Evolutionary conservation across 495 filamentous ascomycete species (phyloP).

Genomic region (Neurospora pannonica): DNA sequence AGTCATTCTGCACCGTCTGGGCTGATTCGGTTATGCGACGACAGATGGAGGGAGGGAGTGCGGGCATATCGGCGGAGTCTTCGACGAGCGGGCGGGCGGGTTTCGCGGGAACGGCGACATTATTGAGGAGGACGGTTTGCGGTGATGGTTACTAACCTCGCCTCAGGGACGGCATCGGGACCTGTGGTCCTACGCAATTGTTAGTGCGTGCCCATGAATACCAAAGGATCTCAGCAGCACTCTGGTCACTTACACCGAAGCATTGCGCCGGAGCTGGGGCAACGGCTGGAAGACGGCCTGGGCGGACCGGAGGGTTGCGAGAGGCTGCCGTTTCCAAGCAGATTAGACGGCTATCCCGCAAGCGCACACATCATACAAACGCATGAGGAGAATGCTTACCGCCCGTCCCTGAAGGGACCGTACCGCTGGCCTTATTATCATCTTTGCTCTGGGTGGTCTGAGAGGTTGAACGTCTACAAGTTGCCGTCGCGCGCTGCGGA

Average conservation of each 20-base stretch:
- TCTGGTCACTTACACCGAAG: slow-evolving; percentile 16
- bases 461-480: background rate
- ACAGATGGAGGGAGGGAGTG: background rate
- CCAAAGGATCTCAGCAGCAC: background rate
- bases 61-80: background rate
- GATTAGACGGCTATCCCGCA: slow-evolving; percentile 2
- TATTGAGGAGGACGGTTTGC: background rate
- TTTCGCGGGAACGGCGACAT: background rate
- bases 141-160: background rate
- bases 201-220: background rate
- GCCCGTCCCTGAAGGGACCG: slow-evolving; percentile 20
- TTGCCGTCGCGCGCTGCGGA: background rate
- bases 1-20: background rate
- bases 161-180: background rate
- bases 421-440: slow-evolving; percentile 28
- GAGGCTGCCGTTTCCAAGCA: slow-evolving; percentile 7
- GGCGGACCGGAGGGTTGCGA: slow-evolving; percentile 11
- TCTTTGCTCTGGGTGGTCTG: slow-evolving; percentile 11
- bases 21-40: background rate
- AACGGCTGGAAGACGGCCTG: slow-evolving; percentile 13
- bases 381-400: slow-evolving; percentile 11
- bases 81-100: background rate
- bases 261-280: slow-evolving; percentile 18
- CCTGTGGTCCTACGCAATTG: background rate
- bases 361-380: background rate